Evolutionary conservation across 495 filamentous ascomycete species (phyloP).

Genomic region (Neurospora hispaniola): DNA sequence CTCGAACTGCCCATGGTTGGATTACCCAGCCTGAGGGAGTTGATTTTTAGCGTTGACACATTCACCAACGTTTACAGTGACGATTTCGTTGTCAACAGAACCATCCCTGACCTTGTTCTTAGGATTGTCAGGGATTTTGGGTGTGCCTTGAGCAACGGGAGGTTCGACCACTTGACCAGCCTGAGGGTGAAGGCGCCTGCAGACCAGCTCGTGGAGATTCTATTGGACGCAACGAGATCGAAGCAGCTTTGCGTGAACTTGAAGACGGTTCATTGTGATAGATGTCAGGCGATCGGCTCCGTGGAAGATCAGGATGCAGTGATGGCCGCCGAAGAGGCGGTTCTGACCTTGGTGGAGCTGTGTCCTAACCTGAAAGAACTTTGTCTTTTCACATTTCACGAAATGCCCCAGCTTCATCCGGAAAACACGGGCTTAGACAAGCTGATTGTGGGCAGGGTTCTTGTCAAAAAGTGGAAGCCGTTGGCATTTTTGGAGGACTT

Average conservation of each 20-base stretch:
- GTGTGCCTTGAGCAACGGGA: background rate
- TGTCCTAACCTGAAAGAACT: background rate
- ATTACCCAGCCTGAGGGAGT: background rate
- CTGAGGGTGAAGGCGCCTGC: background rate
- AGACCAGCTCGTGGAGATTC: background rate
- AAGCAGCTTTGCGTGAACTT: background rate
- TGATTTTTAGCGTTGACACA: background rate
- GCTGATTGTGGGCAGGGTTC: fast-evolving
- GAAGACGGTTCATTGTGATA: background rate
- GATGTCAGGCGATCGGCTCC: background rate
- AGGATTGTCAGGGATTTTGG: background rate
- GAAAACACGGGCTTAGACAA: background rate
- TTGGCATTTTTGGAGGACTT: background rate
- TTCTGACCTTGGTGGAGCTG: background rate
- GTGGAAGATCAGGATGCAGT: background rate
- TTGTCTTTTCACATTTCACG: background rate
- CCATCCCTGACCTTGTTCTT: background rate
- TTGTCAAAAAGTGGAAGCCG: background rate
- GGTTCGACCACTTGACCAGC: background rate
- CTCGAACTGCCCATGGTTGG: background rate
- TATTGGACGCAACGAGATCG: background rate
- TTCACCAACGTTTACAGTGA: background rate
- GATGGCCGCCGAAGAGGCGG: background rate
- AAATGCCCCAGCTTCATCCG: background rate
- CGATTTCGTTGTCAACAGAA: background rate